A percentile compares a stretch with the other conserved stretches of the same genome.
These are phyloP conservation scores for Plantago lanceolata DNA, from an alignment of 305 asterid species.

Conservation along the genomic window DNA sequence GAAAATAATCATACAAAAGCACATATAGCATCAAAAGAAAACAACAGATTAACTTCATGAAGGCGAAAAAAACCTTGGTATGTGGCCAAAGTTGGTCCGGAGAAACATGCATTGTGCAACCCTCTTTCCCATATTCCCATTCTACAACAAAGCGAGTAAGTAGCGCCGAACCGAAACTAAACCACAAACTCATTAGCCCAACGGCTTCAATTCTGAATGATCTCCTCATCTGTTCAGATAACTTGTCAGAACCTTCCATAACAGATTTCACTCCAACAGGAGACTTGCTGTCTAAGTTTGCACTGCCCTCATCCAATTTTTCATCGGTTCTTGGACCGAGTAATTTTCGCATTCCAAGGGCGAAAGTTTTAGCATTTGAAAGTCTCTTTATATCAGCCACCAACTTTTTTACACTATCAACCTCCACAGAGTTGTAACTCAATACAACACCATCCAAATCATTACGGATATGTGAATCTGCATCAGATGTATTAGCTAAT, in stretches of 20 bases:
- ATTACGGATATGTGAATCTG: slow-evolving; percentile 89
- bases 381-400: slow-evolving; percentile 94
- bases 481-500: slow-evolving; percentile 94
- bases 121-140: slow-evolving; percentile 97
- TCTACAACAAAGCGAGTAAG: slow-evolving; percentile 97
- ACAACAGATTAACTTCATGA: slow-evolving; percentile 1
- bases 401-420: slow-evolving; percentile 79
- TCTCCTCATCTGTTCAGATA: slow-evolving; percentile 80
- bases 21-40: background rate
- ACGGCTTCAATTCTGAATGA: slow-evolving; percentile 95
- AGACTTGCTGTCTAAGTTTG: slow-evolving; percentile 50
- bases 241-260: slow-evolving; percentile 57
- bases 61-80: slow-evolving; percentile 65
- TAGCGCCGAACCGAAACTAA: slow-evolving; percentile 90
- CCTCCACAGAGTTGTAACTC: slow-evolving; percentile 87
- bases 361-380: slow-evolving; percentile 85
- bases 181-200: slow-evolving; percentile 97
- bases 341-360: slow-evolving; percentile 81
- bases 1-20: background rate
- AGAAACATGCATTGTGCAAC: slow-evolving; percentile 98
- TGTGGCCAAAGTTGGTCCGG: slow-evolving; percentile 99
- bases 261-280: slow-evolving; percentile 50
- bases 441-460: slow-evolving; percentile 94
- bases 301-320: slow-evolving; percentile 54
- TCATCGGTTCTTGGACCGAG: slow-evolving; percentile 86